A percentile compares a stretch with the other conserved stretches of the same genome.
These are phyloP conservation scores for Ochromonadaceae sp. DNA, from an alignment of 352 stramenopile species.

Conservation along the genomic window DNA sequence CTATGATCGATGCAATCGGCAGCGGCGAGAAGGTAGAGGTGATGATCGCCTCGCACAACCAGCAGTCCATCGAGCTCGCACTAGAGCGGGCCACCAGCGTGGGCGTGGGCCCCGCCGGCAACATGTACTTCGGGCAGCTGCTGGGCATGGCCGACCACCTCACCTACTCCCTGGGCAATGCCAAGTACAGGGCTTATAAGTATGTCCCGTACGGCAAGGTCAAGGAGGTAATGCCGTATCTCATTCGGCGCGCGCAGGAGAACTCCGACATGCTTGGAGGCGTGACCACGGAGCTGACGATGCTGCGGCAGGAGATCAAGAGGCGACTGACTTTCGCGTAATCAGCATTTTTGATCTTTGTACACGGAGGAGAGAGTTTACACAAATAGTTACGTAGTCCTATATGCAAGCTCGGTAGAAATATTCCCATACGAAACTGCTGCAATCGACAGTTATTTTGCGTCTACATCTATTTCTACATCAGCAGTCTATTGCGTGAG, in stretches of 20 bases:
- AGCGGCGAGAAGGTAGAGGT: conserved; percentile 57
- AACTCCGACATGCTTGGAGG: conserved; percentile 75
- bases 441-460: too few relatives aligned
- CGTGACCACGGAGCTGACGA: conserved; percentile 31
- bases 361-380: too few relatives aligned
- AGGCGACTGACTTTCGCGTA: conserved; percentile 27
- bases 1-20: conserved; percentile 50
- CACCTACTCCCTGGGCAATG: conserved; percentile 76
- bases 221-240: conserved; percentile 86
- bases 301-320: conserved; percentile 26
- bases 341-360: too few relatives aligned
- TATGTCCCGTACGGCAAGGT: conserved; percentile 94
- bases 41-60: conserved; percentile 95
- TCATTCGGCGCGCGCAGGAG: conserved; percentile 87
- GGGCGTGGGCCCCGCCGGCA: conserved; percentile 48
- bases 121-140: conserved; percentile 90
- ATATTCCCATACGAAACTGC: too few relatives aligned
- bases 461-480: too few relatives aligned
- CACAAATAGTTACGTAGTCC: too few relatives aligned
- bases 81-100: conserved; percentile 72
- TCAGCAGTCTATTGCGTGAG: too few relatives aligned
- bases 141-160: conserved; percentile 94
- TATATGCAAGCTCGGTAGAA: too few relatives aligned
- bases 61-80: conserved; percentile 77
- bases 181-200: conserved; percentile 85